phyloP scores from a whole-genome alignment of 441 rosid genomes.

The Arabidopsis lyrata region DNA sequence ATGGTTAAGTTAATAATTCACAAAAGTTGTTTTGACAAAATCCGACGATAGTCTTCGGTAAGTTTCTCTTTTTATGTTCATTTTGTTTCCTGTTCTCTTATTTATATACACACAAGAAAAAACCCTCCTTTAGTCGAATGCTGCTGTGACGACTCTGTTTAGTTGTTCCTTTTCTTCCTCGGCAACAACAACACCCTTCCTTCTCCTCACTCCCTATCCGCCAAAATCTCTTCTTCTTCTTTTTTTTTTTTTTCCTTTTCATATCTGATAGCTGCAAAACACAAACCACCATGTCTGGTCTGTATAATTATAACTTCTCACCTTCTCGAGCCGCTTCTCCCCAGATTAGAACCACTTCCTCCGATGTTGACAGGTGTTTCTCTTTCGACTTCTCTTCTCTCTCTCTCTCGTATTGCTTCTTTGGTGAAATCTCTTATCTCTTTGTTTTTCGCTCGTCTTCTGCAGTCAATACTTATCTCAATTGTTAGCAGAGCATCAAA shows the following conservation, averaged over 20 bases:
- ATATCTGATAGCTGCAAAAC: slow-evolving; percentile 1
- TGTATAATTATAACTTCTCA: slow-evolving; percentile 92
- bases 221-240: slow-evolving; percentile 2
- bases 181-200: slow-evolving; percentile 18
- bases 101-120: background rate
- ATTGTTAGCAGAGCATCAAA: slow-evolving; percentile 93
- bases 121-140: slow-evolving; percentile 1
- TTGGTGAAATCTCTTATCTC: slow-evolving; percentile 26
- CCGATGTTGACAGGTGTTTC: slow-evolving; percentile 85
- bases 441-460: slow-evolving; percentile 45
- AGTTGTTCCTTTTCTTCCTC: slow-evolving; percentile 4
- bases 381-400: slow-evolving; percentile 23
- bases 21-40: slow-evolving; percentile 3
- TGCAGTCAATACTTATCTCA: slow-evolving; percentile 80
- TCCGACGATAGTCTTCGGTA: background rate
- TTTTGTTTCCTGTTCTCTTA: background rate
- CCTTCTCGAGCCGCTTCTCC: slow-evolving; percentile 99
- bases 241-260: background rate
- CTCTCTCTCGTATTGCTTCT: slow-evolving; percentile 5
- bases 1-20: slow-evolving; percentile 5
- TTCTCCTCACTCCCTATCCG: slow-evolving; percentile 26
- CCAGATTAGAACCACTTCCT: slow-evolving; percentile 77
- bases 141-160: slow-evolving; percentile 25
- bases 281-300: slow-evolving; percentile 73
- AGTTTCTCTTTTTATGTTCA: background rate